Conservation (phyloP, 306 rosid genomes). For the Herpetospermum pedunculosum region DNA sequence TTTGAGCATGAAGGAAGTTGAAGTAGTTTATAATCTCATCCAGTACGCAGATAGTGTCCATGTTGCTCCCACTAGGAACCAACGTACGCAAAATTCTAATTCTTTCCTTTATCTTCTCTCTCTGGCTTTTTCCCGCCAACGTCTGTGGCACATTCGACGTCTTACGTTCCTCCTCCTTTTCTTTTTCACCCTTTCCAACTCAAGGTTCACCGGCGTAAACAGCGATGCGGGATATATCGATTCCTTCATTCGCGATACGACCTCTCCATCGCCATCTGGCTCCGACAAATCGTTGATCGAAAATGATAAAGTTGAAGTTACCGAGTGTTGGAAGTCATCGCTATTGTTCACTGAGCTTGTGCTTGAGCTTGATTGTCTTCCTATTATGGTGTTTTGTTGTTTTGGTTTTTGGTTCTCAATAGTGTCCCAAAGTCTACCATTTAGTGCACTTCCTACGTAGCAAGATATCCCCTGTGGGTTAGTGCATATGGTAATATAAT, state of each 20-base stretch:
- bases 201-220: neutral
- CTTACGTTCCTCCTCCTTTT: neutral
- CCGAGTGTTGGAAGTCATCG: neutral
- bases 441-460: neutral
- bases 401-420: neutral
- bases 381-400: neutral
- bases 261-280: neutral
- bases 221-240: neutral
- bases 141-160: neutral
- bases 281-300: neutral
- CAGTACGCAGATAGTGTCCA: neutral
- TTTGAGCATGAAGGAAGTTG: neutral
- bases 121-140: neutral
- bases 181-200: neutral
- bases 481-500: neutral
- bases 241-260: neutral
- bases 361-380: neutral
- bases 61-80: constrained; percentile 3
- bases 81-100: neutral
- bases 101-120: neutral
- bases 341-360: too few species aligned
- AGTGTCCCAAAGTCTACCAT: neutral
- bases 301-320: too few species aligned
- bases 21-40: neutral
- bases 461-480: neutral